Conservation (phyloP, 345 rosid species). For the Eucalyptus leucophloia region DNA sequence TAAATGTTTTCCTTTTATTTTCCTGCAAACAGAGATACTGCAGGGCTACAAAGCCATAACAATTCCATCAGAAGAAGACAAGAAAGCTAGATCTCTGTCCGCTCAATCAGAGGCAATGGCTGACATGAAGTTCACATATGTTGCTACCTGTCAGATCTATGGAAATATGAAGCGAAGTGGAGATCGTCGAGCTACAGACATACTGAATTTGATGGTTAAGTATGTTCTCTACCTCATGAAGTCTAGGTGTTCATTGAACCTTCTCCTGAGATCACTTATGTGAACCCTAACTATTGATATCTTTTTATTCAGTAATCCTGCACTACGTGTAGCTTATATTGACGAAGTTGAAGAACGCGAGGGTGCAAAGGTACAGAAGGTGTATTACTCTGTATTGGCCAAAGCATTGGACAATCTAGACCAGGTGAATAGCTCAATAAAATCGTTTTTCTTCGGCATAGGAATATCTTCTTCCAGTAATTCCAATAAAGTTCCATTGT, state of each 20-base stretch:
- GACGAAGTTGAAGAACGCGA: conserved; percentile 96
- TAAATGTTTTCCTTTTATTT: neutral
- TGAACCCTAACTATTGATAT: conserved; percentile 1
- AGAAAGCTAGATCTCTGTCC: conserved; percentile 72
- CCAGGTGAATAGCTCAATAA: conserved; percentile 37
- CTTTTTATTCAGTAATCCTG: conserved; percentile 58
- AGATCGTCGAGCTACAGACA: conserved; percentile 92
- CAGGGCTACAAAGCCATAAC: conserved; percentile 88
- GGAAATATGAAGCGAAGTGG: conserved; percentile 93
- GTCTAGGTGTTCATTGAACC: neutral
- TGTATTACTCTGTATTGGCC: conserved; percentile 80
- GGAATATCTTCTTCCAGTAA: neutral
- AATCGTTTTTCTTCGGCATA: neutral
- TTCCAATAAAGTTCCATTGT: neutral
- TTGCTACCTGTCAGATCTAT: conserved; percentile 93
- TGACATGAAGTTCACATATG: conserved; percentile 90
- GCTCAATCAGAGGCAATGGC: conserved; percentile 91
- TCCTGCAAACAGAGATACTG: conserved; percentile 58
- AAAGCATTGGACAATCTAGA: conserved; percentile 87
- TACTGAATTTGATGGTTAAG: conserved; percentile 96
- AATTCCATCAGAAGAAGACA: conserved; percentile 82
- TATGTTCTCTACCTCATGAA: conserved; percentile 26
- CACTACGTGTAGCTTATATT: conserved; percentile 93
- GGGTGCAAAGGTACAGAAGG: conserved; percentile 57
- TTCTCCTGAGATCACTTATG: neutral